Conservation (phyloP, 768 basidiomycete genomes). For the Boletus sp. region DNA sequence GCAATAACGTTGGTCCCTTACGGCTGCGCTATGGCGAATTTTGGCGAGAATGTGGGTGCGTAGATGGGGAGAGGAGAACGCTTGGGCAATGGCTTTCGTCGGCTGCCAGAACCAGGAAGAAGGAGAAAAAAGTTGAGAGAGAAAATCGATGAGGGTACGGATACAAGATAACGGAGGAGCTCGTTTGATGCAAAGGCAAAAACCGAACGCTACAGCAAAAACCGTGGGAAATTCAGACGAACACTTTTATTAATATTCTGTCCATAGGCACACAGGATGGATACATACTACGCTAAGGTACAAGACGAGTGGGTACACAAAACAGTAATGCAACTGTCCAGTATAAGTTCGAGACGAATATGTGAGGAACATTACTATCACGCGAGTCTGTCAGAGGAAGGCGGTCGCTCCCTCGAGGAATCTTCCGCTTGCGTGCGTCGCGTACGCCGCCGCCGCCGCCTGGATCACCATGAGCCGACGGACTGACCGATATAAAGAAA, state of each 20-base stretch:
- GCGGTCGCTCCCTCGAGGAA: not conserved
- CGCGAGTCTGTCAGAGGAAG: not conserved
- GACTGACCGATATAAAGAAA: not conserved
- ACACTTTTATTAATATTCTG: not conserved
- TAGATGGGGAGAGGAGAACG: not conserved
- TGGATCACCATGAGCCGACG: not conserved
- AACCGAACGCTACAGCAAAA: slow-evolving; percentile 31
- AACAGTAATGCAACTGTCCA: not conserved
- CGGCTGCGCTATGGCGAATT: slow-evolving; percentile 18
- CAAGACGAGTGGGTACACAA: not conserved
- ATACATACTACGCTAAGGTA: not conserved
- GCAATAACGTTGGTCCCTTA: slow-evolving; percentile 22
- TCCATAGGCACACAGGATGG: not conserved
- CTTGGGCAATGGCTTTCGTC: slow-evolving; percentile 15
- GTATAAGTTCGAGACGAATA: not conserved
- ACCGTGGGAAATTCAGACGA: slow-evolving; percentile 26
- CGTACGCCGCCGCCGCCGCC: slow-evolving; percentile 30
- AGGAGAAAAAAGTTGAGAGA: slow-evolving; percentile 7
- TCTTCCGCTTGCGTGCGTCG: slow-evolving; percentile 17
- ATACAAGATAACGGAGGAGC: slow-evolving; percentile 33
- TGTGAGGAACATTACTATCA: not conserved
- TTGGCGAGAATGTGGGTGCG: slow-evolving; percentile 13
- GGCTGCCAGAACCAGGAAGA: slow-evolving; percentile 24
- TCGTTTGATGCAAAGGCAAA: slow-evolving; percentile 33
- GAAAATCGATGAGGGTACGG: slow-evolving; percentile 34